These are phyloP conservation scores for Rhododendron molle DNA, from an alignment of 148 eudicot genomes.

Conservation along the genomic window DNA sequence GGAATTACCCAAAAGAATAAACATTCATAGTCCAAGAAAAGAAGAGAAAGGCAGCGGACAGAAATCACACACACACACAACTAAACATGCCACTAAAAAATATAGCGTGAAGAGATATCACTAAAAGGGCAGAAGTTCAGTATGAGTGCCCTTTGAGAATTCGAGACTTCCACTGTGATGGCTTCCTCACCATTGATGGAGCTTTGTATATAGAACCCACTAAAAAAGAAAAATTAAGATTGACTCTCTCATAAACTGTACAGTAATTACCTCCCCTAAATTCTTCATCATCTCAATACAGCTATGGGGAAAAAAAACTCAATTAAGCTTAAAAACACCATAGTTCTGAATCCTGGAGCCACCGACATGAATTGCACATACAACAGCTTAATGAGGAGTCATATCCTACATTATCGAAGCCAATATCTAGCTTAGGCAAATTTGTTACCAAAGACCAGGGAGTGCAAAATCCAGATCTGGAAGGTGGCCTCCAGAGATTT, in stretches of 20 bases:
- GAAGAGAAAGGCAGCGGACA: not conserved
- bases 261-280: not conserved
- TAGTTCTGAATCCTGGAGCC: not conserved
- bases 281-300: not conserved
- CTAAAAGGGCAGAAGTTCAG: not conserved
- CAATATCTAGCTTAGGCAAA: not conserved
- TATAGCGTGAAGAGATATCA: not conserved
- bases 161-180: not conserved
- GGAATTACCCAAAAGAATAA: not conserved
- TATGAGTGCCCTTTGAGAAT: not conserved
- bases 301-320: not conserved
- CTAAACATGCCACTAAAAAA: not conserved
- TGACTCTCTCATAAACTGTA: not conserved
- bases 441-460: not conserved
- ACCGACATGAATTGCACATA: not conserved
- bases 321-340: not conserved
- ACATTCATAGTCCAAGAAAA: not conserved
- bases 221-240: not conserved
- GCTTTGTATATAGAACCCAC: not conserved
- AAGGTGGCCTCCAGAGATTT: not conserved
- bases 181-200: not conserved
- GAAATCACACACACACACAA: not conserved
- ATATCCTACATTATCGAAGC: not conserved
- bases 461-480: not conserved
- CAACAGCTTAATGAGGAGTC: not conserved